Conservation (phyloP, 2,329 filamentous ascomycete species). For the Aspergillus sp. region DNA sequence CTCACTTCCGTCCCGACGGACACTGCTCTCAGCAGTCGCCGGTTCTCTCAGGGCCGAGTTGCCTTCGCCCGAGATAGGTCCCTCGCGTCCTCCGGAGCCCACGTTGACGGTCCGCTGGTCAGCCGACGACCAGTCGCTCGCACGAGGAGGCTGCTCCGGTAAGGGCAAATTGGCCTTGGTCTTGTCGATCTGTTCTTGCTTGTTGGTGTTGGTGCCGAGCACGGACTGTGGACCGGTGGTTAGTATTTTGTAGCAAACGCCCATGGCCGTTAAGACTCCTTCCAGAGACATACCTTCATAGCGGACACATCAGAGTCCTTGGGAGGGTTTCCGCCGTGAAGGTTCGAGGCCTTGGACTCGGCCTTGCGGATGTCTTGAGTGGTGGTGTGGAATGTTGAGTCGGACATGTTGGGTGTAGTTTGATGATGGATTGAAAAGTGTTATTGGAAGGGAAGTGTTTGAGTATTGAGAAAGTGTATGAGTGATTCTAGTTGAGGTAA, state of each 20-base stretch:
- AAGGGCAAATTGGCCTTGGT: conserved; percentile 72
- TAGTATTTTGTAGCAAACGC: background rate
- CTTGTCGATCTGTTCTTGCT: conserved; percentile 65
- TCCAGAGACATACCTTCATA: conserved; percentile 44
- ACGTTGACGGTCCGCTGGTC: conserved; percentile 69
- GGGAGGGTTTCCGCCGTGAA: conserved; percentile 42
- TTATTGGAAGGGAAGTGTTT: background rate
- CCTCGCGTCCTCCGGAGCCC: conserved; percentile 59
- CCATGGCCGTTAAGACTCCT: background rate
- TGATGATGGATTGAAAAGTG: background rate
- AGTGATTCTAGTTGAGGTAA: background rate
- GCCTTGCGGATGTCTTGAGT: conserved; percentile 50
- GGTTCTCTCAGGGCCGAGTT: conserved; percentile 58
- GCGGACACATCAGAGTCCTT: conserved; percentile 45
- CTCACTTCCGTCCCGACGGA: conserved; percentile 47
- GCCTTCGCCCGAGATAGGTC: conserved; percentile 50
- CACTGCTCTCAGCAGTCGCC: conserved; percentile 57
- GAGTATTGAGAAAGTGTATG: background rate
- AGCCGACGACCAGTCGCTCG: conserved; percentile 75
- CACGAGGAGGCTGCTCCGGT: conserved; percentile 71
- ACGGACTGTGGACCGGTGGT: conserved; percentile 30
- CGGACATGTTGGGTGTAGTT: conserved; percentile 12
- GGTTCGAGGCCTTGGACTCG: conserved; percentile 42
- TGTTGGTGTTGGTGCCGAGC: conserved; percentile 47
- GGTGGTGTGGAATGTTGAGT: conserved; percentile 48